Base-by-base conservation (phyloP, 2,329 filamentous ascomycete genomes). In the Alternaria alternata region DNA sequence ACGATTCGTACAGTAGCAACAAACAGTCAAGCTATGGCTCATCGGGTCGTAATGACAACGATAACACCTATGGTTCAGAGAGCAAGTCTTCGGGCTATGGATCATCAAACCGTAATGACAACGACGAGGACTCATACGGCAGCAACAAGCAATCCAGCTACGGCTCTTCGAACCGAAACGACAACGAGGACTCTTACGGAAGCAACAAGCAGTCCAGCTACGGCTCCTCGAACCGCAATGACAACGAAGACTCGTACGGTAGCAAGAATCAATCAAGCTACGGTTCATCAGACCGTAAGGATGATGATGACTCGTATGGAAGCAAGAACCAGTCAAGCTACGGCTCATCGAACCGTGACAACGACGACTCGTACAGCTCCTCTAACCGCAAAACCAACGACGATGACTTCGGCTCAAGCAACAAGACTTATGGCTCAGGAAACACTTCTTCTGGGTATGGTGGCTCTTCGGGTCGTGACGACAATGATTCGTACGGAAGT, bases 291-390 rank as follows among this genome's bases (percentile, higher is more conserved):
- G 11, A 49, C 32, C 46, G 46, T 24, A 60, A 59, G 39, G 42
- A 54, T n/a, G 42, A 60, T 16, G 58, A 59, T 4, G 53, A 57
- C 36, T 52, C 51, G 7, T 49, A 49, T 22, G 46, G 46, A 22
- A 49, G 46, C 22, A 61, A 62, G 18, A 61, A 63, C 38, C 43
- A 42, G 34, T 54, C 47, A 9, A 54, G 64, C 38, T 67, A 48
- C 24, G 43, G 54, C 2, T 55, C 43, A 11, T 55, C 53, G 5
- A 39, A 44, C 42, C 42, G 32, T 42, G 39, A 48, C 34, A 53
- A 57, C 36, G 59, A 61, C 7, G 47, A 62, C 36, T 54, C 57
- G 3, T 57, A 57, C 16, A 54, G 51, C 12, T 63, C 61, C 7
- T 51, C 44, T 7, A 63, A 63, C 9, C 38, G 61, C n/a, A 53